Conservation (phyloP, 2,329 filamentous ascomycete species). For the Cercospora berteroae region DNA sequence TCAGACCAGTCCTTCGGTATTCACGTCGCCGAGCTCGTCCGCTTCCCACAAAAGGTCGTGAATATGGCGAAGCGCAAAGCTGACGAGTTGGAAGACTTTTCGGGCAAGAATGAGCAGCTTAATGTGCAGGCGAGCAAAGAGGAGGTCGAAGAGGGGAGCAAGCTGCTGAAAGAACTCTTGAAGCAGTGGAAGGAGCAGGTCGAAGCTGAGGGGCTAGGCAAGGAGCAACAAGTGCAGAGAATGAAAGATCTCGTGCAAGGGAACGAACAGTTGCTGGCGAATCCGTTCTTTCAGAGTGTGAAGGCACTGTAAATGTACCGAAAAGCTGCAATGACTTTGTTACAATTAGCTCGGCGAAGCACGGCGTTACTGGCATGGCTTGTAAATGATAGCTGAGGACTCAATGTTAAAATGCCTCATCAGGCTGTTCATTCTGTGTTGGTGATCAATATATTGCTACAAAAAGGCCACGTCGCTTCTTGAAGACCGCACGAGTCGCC, state of each 20-base stretch:
- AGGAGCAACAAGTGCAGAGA: conserved; percentile 72
- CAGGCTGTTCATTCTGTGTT: conserved; percentile 12
- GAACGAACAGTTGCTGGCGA: conserved; percentile 63
- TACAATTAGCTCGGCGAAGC: conserved; percentile 1
- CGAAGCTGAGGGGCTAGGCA: conserved; percentile 56
- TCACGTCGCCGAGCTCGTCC: conserved; percentile 93
- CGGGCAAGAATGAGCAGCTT: conserved; percentile 59
- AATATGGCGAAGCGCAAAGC: conserved; percentile 99
- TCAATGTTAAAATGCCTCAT: conserved; percentile 1
- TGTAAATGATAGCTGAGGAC: background rate
- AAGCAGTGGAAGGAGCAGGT: conserved; percentile 77
- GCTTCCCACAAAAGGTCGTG: conserved; percentile 95
- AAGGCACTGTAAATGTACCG: conserved; percentile 43
- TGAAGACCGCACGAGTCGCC: background rate
- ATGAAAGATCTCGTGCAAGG: conserved; percentile 76
- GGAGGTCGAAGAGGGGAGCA: conserved; percentile 86
- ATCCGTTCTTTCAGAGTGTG: conserved; percentile 65
- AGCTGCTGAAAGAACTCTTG: conserved; percentile 78
- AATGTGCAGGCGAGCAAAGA: conserved; percentile 68
- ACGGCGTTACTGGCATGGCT: background rate
- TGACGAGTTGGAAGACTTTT: conserved; percentile 96
- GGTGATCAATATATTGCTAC: conserved; percentile 6
- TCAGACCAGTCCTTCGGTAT: conserved; percentile 98
- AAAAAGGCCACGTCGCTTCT: background rate
- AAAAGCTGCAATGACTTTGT: background rate